These are phyloP conservation scores for Dothiorella sarmentorum DNA, from an alignment of 2,329 filamentous ascomycete genomes.

Conservation along the genomic window DNA sequence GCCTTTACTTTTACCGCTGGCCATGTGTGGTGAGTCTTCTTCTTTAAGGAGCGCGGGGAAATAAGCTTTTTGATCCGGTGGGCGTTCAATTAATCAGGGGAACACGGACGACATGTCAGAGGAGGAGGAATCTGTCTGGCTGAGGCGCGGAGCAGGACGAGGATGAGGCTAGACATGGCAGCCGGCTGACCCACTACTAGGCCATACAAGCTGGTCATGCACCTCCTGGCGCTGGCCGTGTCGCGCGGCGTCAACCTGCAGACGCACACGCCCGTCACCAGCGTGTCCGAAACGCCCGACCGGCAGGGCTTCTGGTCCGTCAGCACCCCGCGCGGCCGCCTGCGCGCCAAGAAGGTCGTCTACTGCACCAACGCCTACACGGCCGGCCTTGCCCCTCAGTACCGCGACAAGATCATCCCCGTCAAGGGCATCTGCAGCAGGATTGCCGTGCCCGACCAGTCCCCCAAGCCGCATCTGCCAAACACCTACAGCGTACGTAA, in stretches of 20 bases:
- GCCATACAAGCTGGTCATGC: conserved; percentile 32
- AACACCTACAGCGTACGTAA: conserved; percentile 28
- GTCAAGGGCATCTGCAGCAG: conserved; percentile 31
- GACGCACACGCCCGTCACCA: conserved; percentile 25
- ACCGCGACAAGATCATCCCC: conserved; percentile 37
- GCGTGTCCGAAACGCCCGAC: conserved; percentile 4
- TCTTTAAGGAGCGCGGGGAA: conserved; percentile 11
- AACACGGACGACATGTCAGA: not conserved
- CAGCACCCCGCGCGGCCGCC: conserved; percentile 24
- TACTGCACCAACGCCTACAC: conserved; percentile 32
- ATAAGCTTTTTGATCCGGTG: conserved; percentile 5
- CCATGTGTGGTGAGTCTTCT: conserved; percentile 8
- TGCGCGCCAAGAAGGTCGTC: conserved; percentile 25
- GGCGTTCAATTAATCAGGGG: not conserved
- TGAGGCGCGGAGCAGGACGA: not conserved
- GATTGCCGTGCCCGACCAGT: not conserved
- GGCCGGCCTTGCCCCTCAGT: conserved; percentile 29
- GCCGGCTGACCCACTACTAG: conserved; percentile 1
- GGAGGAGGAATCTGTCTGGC: not conserved
- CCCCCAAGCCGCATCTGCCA: conserved; percentile 24
- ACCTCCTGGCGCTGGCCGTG: conserved; percentile 22
- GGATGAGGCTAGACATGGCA: not conserved
- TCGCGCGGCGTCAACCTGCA: conserved; percentile 26
- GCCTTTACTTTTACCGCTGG: conserved; percentile 22
- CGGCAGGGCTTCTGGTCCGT: conserved; percentile 18